Conservation (phyloP, 176 grass and related monocot species). For the Echinochloa phyllopogon region DNA sequence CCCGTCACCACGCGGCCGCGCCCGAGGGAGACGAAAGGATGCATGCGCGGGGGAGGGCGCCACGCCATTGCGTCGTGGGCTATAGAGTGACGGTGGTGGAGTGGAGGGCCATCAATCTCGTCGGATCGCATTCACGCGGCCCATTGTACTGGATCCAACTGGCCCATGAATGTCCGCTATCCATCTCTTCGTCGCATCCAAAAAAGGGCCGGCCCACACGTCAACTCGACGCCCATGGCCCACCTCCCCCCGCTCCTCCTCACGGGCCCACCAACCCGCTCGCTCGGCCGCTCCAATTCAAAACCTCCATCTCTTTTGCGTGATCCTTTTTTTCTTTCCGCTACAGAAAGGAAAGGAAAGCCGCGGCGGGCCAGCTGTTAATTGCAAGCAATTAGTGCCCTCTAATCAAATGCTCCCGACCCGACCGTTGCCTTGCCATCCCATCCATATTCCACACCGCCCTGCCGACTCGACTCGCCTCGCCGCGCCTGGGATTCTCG, state of each 20-base stretch:
- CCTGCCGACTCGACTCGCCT: background rate
- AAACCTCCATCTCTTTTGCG: background rate
- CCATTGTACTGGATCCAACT: too few species aligned
- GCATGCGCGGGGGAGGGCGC: too few species aligned
- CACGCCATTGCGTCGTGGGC: too few species aligned
- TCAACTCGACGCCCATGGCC: background rate
- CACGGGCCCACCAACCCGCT: background rate
- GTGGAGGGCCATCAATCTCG: too few species aligned
- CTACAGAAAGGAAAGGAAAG: too few species aligned
- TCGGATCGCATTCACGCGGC: too few species aligned
- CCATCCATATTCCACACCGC: background rate
- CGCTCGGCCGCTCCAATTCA: slow-evolving; percentile 3
- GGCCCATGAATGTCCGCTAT: too few species aligned
- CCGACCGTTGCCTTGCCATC: slow-evolving; percentile 11
- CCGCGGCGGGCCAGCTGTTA: background rate
- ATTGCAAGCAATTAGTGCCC: slow-evolving; percentile 4
- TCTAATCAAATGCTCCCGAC: background rate
- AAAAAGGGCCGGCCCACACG: background rate
- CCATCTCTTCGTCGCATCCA: too few species aligned
- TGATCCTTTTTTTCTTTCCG: background rate
- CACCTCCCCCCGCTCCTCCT: background rate
- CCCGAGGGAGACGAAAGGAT: too few species aligned
- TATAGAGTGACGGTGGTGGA: too few species aligned
- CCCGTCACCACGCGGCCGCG: too few species aligned
- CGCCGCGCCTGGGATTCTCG: background rate